Conservation (phyloP, 1,284 basidiomycete genomes). For the Ceratobasidium sp. region DNA sequence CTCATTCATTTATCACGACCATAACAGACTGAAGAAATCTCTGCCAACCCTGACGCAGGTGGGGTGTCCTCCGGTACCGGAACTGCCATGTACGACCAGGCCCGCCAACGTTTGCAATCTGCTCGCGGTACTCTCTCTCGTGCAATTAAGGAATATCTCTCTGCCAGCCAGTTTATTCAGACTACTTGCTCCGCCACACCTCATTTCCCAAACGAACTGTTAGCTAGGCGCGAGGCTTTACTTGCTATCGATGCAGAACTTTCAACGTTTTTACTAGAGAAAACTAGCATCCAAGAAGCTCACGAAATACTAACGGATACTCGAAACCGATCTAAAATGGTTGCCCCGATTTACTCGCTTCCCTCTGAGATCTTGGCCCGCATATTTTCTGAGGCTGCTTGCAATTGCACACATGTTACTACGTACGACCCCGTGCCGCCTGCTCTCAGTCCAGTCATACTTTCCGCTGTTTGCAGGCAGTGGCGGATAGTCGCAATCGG, state of each 20-base stretch:
- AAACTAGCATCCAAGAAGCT: not conserved
- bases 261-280: not conserved
- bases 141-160: not conserved
- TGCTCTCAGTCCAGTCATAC: not conserved
- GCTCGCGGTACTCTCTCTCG: not conserved
- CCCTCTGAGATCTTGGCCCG: not conserved
- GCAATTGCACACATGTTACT: not conserved
- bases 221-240: not conserved
- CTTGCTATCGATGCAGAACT: not conserved
- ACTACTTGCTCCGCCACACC: not conserved
- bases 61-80: not conserved
- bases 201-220: not conserved
- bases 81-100: not conserved
- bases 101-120: not conserved
- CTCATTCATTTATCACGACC: not conserved
- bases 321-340: not conserved
- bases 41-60: not conserved
- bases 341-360: not conserved
- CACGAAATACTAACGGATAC: not conserved
- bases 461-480: not conserved
- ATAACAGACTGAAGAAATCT: not conserved
- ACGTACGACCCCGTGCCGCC: not conserved
- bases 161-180: not conserved
- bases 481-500: not conserved
- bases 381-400: constrained; percentile 3